Conservation (phyloP, 1,139 yeast species). For the Geotrichum europaeum region DNA sequence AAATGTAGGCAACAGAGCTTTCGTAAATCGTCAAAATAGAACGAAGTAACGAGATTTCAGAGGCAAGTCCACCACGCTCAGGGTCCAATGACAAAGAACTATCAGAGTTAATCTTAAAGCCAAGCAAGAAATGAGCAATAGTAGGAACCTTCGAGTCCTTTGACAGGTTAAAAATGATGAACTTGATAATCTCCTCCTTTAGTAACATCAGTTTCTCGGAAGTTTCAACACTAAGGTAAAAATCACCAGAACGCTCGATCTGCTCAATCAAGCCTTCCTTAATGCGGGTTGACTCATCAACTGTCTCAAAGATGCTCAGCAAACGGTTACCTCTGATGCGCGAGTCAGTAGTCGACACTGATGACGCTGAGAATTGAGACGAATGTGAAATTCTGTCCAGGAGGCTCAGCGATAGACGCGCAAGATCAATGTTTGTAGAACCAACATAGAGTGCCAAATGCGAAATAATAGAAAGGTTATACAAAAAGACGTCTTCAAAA, state of each 20-base stretch:
- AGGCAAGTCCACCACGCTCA: constrained; percentile 43
- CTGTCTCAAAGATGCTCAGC: constrained; percentile 64
- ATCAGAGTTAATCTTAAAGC: constrained; percentile 48
- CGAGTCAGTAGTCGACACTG: constrained; percentile 34
- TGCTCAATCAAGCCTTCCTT: constrained; percentile 69
- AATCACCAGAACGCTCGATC: constrained; percentile 44
- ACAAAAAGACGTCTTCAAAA: constrained; percentile 65
- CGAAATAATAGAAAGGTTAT: constrained; percentile 62
- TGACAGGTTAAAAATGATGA: constrained; percentile 48
- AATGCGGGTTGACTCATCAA: constrained; percentile 63
- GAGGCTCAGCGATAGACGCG: constrained; percentile 49
- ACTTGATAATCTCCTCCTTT: constrained; percentile 56
- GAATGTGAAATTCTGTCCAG: constrained; percentile 49
- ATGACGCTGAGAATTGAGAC: constrained; percentile 42
- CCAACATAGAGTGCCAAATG: constrained; percentile 70
- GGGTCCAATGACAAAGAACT: constrained; percentile 43
- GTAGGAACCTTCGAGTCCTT: constrained; percentile 42
- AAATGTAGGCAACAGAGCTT: constrained; percentile 42
- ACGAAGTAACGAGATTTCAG: constrained; percentile 51
- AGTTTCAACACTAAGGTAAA: constrained; percentile 24
- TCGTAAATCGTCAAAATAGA: constrained; percentile 48
- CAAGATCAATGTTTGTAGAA: constrained; percentile 44
- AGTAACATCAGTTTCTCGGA: constrained; percentile 37
- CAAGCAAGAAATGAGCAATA: constrained; percentile 70
- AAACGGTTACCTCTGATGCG: constrained; percentile 54